A percentile compares a stretch with the other conserved stretches of the same genome.
Conservation (phyloP, 2,329 filamentous ascomycete genomes). For the Beauveria australis region DNA sequence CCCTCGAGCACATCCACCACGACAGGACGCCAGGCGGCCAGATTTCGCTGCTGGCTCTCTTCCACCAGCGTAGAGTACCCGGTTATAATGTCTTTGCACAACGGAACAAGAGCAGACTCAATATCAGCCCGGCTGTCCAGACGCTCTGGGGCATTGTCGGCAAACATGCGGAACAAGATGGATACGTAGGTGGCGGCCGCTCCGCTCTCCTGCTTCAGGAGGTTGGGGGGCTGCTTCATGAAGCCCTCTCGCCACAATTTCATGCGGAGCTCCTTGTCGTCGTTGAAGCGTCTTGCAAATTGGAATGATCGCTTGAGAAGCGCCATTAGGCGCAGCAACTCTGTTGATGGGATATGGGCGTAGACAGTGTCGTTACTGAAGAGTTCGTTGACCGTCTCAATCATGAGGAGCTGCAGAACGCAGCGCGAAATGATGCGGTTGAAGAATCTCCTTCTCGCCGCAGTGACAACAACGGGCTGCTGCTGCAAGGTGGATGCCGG, state of each 20-base stretch:
- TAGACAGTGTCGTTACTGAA: constrained; percentile 98
- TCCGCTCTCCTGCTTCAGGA: constrained; percentile 93
- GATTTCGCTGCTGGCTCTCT: constrained; percentile 94
- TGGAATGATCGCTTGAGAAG: constrained; percentile 93
- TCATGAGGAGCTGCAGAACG: constrained; percentile 96
- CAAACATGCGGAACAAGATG: constrained; percentile 96
- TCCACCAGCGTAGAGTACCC: constrained; percentile 83
- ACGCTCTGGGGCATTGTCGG: constrained; percentile 76
- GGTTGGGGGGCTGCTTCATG: constrained; percentile 98
- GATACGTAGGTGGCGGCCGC: constrained; percentile 90
- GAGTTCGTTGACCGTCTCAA: constrained; percentile 96
- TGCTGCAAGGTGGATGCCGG: constrained; percentile 70
- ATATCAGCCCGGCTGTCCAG: constrained; percentile 73
- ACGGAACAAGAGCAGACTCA: constrained; percentile 82
- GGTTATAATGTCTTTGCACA: constrained; percentile 89
- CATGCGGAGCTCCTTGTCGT: constrained; percentile 91
- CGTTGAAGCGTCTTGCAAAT: constrained; percentile 96
- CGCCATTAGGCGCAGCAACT: constrained; percentile 86
- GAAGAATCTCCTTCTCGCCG: constrained; percentile 88
- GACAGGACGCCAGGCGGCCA: constrained; percentile 92
- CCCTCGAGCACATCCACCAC: constrained; percentile 96
- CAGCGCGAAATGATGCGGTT: constrained; percentile 99
- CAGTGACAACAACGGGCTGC: constrained; percentile 85
- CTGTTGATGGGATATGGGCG: constrained; percentile 78
- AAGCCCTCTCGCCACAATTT: constrained; percentile 94